phyloP scores from a whole-genome alignment of 169 alveolate species.

The Plasmodium fragile region DNA sequence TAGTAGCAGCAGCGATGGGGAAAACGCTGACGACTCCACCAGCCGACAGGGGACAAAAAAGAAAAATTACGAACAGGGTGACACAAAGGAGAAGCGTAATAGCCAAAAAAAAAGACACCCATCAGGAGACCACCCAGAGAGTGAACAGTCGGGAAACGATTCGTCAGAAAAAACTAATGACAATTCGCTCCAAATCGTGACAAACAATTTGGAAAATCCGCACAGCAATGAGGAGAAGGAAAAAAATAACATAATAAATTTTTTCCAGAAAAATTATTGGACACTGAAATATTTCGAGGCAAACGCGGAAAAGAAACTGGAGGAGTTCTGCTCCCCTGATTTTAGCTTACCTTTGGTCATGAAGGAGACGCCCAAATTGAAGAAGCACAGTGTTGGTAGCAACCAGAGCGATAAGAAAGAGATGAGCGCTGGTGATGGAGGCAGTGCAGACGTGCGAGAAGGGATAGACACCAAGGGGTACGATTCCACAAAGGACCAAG shows the following conservation, averaged over 20 bases:
- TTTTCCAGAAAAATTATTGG: constrained; percentile 50
- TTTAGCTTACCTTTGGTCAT: neutral
- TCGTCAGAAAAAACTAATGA: neutral
- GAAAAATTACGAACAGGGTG: neutral
- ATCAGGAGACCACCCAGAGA: neutral
- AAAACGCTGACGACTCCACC: neutral
- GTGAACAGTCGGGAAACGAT: neutral
- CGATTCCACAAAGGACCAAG: neutral
- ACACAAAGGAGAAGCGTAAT: neutral
- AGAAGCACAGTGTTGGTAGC: neutral
- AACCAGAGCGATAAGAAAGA: neutral
- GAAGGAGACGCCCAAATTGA: constrained; percentile 40
- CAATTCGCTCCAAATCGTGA: neutral
- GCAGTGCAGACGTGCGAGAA: neutral
- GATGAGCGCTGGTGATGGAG: neutral
- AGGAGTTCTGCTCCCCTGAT: neutral
- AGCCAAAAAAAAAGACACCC: neutral
- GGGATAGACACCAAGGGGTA: neutral
- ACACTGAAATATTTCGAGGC: constrained; percentile 54
- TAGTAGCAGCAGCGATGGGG: neutral
- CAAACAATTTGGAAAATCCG: neutral
- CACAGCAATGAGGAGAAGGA: constrained; percentile 12
- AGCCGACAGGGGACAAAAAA: neutral
- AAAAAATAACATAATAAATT: constrained; percentile 43
- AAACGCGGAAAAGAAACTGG: constrained; percentile 22